Percentiles rank a stretch among this genome's conserved stretches.
Conservation (phyloP, 2,329 filamentous ascomycete species). For the Chaetomiaceae sp. region DNA sequence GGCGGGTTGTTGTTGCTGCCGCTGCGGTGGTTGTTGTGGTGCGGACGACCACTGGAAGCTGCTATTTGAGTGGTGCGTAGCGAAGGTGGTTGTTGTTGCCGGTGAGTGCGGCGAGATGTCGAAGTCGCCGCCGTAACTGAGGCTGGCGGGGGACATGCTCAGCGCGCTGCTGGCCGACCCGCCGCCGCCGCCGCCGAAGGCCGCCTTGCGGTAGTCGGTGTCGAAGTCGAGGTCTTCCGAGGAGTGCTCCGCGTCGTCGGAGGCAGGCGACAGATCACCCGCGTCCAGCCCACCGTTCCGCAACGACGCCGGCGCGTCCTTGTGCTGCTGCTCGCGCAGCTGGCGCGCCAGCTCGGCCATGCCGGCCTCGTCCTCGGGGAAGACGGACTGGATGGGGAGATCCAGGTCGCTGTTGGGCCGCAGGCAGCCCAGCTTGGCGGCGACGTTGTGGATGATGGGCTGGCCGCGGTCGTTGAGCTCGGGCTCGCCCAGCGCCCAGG, state of each 20-base stretch:
- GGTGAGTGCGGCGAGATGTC: conserved; percentile 23
- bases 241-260: conserved; percentile 46
- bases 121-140: conserved; percentile 39
- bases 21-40: too few relatives aligned
- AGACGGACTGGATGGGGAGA: conserved; percentile 50
- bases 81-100: conserved; percentile 23
- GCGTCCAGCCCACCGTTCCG: too few relatives aligned
- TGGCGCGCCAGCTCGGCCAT: conserved; percentile 51
- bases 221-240: conserved; percentile 51
- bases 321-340: conserved; percentile 43
- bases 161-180: conserved; percentile 33
- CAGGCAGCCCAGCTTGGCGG: conserved; percentile 58
- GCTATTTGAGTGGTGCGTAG: too few relatives aligned
- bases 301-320: conserved; percentile 27
- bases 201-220: conserved; percentile 45
- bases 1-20: conserved; percentile 4
- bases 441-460: conserved; percentile 60
- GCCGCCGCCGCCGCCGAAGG: too few relatives aligned
- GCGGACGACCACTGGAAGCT: too few relatives aligned
- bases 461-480: conserved; percentile 57
- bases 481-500: conserved; percentile 58
- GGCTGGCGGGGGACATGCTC: conserved; percentile 50
- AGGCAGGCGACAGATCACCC: too few relatives aligned
- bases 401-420: conserved; percentile 56
- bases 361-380: conserved; percentile 56